Evolutionary conservation across 225 moss, liverwort and hornwort species (phyloP).

Genomic region (Thuidium tamariscinum): DNA sequence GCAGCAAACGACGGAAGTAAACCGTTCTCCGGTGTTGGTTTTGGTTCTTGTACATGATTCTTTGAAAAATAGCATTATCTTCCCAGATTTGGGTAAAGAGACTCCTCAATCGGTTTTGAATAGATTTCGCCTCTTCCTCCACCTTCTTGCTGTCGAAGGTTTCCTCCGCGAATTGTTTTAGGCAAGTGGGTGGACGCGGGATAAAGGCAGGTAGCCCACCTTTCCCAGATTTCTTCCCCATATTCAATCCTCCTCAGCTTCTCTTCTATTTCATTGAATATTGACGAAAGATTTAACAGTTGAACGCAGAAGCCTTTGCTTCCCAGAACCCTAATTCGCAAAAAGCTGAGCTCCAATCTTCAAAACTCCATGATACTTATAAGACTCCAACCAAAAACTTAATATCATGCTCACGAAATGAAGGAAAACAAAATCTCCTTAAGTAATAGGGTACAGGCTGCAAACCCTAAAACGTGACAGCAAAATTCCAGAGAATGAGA

Average conservation of each 20-base stretch:
- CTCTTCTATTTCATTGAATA: not conserved
- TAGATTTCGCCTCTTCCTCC: conserved; percentile 32
- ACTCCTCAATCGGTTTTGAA: conserved; percentile 45
- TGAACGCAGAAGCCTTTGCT: too few species aligned
- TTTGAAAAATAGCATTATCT: conserved; percentile 60
- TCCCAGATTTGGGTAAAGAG: conserved; percentile 53
- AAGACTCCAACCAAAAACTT: too few species aligned
- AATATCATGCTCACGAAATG: too few species aligned
- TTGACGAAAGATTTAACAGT: not conserved
- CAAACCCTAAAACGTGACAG: too few species aligned
- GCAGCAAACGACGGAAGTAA: conserved; percentile 68
- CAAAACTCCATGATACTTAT: too few species aligned
- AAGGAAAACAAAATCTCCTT: too few species aligned
- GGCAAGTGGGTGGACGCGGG: conserved; percentile 46
- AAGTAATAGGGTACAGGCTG: too few species aligned
- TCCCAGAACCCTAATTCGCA: not conserved
- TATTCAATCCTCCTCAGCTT: not conserved
- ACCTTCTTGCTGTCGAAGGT: conserved; percentile 5
- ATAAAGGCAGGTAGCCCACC: not conserved
- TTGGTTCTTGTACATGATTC: conserved; percentile 93
- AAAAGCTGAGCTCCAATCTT: not conserved
- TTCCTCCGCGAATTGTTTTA: not conserved
- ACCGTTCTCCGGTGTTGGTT: conserved; percentile 82
- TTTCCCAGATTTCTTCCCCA: conserved; percentile 27
- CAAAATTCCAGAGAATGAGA: not conserved